phyloP scores from a whole-genome alignment of 2,329 filamentous ascomycete genomes.

The Catunica adiposa region DNA sequence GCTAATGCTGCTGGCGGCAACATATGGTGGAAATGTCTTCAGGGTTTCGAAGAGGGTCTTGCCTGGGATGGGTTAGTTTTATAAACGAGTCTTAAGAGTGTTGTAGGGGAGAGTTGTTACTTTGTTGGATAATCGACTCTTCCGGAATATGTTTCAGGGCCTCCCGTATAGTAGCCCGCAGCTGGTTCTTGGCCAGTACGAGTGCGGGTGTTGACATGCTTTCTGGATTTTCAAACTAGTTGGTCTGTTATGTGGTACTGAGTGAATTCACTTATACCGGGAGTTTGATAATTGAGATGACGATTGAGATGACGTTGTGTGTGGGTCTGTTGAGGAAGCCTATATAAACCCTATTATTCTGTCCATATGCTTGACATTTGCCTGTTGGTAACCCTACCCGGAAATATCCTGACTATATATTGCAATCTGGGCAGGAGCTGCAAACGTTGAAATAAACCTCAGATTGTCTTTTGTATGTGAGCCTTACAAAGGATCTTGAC shows the following conservation, averaged over 20 bases:
- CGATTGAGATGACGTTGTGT: background rate
- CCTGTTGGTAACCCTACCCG: background rate
- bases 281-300: too few species aligned
- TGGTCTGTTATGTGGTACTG: background rate
- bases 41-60: constrained; percentile 47
- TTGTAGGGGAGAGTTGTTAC: constrained; percentile 27
- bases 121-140: constrained; percentile 51
- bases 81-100: background rate
- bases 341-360: too few species aligned
- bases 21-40: constrained; percentile 54
- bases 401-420: background rate
- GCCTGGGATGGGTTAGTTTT: constrained; percentile 31
- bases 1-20: constrained; percentile 57
- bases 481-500: too few species aligned
- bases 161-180: constrained; percentile 54
- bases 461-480: too few species aligned
- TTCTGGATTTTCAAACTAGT: background rate
- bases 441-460: too few species aligned
- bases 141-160: constrained; percentile 43
- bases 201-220: constrained; percentile 35
- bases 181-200: constrained; percentile 55
- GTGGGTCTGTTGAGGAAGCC: too few species aligned
- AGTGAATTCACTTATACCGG: background rate
- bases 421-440: too few species aligned
- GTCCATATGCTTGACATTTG: too few species aligned